A percentile compares a stretch with the other conserved stretches of the same genome.
Evolutionary conservation across 129 eudicot genomes (phyloP).

Genomic region (Ambrosia artemisiifolia): DNA sequence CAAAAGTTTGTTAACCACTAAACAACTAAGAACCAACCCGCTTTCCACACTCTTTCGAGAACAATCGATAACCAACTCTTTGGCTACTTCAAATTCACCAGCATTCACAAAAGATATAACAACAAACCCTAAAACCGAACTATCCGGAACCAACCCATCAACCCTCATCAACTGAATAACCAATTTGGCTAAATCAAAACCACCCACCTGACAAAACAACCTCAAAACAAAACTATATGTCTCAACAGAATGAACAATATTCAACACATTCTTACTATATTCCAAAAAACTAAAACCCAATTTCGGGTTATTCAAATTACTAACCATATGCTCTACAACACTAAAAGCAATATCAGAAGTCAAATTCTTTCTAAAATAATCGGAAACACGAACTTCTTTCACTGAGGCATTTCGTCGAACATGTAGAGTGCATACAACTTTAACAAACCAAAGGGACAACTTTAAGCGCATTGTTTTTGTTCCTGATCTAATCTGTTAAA

Average conservation of each 20-base stretch:
- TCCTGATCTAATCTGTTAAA: conserved; percentile 27
- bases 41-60: too few species aligned
- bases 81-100: conserved; percentile 50
- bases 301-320: conserved; percentile 39
- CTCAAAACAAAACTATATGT: conserved; percentile 56
- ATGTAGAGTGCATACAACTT: conserved; percentile 67
- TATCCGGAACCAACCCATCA: conserved; percentile 48
- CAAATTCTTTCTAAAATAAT: conserved; percentile 52
- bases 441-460: conserved; percentile 62
- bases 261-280: conserved; percentile 51
- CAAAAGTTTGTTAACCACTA: conserved; percentile 61
- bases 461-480: conserved; percentile 61
- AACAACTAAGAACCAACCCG: conserved; percentile 32
- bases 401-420: conserved; percentile 46
- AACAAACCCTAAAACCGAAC: conserved; percentile 38
- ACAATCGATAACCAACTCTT: conserved; percentile 45
- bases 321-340: conserved; percentile 42
- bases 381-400: conserved; percentile 27
- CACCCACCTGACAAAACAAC: conserved; percentile 59
- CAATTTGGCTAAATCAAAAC: conserved; percentile 49
- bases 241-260: conserved; percentile 44
- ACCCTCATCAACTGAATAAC: conserved; percentile 53
- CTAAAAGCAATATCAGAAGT: conserved; percentile 47
- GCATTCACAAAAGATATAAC: conserved; percentile 49
- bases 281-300: conserved; percentile 63